These are phyloP conservation scores for Phlyctochytrium arcticum DNA, from an alignment of 192 early-diverging fungal genomes.

Conservation along the genomic window DNA sequence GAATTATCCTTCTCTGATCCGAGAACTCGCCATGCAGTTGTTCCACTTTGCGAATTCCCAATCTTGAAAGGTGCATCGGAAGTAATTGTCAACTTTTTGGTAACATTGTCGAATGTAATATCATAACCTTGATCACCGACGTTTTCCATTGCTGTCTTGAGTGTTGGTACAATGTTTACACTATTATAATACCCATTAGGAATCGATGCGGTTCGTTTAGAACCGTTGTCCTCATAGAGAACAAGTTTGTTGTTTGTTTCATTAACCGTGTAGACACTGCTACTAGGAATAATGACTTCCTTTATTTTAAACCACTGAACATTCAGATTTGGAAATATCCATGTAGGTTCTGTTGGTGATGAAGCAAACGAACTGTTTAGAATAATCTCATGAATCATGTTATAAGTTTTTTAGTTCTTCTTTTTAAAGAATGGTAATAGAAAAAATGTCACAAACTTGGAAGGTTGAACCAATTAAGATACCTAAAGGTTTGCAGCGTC, in stretches of 20 bases:
- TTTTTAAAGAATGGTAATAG: too few species aligned
- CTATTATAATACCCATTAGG: neutral
- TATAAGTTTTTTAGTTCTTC: too few species aligned
- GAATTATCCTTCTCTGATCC: too few species aligned
- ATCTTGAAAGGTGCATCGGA: neutral
- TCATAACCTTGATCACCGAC: neutral
- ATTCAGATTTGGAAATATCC: neutral
- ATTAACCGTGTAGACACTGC: neutral
- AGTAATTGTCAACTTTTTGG: neutral
- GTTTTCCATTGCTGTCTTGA: neutral
- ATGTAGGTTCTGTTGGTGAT: neutral
- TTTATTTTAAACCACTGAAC: neutral
- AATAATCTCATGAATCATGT: neutral
- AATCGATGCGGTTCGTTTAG: neutral
- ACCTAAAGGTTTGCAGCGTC: too few species aligned
- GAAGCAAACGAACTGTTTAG: neutral
- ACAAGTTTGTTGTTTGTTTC: neutral
- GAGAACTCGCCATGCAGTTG: neutral
- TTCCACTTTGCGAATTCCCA: neutral
- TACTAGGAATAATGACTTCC: neutral
- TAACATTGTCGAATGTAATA: neutral
- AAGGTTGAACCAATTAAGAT: too few species aligned
- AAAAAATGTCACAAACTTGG: too few species aligned
- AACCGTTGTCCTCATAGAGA: neutral
- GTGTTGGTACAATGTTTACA: neutral